Percentiles rank a stretch among this genome's conserved stretches.
phyloP scores from a whole-genome alignment of 2,329 filamentous ascomycete species.

The Curvularia lunata region DNA sequence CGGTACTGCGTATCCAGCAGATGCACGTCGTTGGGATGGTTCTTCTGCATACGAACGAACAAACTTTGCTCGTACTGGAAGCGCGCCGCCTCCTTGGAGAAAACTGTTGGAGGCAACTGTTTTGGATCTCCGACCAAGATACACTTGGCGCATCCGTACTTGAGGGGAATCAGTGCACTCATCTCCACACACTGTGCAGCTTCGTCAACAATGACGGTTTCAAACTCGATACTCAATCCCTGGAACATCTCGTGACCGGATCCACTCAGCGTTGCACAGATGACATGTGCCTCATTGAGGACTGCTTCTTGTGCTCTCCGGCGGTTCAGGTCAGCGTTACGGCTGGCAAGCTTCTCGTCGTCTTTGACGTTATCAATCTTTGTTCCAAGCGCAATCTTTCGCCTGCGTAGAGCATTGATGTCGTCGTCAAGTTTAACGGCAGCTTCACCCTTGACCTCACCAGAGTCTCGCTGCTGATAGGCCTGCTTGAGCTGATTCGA shows the following conservation, averaged over 20 bases:
- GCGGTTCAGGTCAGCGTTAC: constrained; percentile 84
- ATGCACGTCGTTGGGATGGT: constrained; percentile 86
- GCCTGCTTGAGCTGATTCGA: constrained; percentile 72
- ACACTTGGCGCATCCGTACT: constrained; percentile 96
- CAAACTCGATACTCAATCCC: constrained; percentile 91
- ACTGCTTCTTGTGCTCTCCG: constrained; percentile 89
- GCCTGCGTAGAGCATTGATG: constrained; percentile 77
- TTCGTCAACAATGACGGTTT: constrained; percentile 98
- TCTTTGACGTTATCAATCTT: constrained; percentile 89
- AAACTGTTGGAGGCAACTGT: constrained; percentile 91
- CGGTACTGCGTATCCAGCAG: constrained; percentile 97
- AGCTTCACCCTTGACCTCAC: constrained; percentile 66
- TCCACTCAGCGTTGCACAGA: constrained; percentile 94
- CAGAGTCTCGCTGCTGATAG: constrained; percentile 70
- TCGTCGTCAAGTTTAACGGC: constrained; percentile 73
- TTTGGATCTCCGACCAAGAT: constrained; percentile 98
- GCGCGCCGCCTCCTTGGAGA: constrained; percentile 88
- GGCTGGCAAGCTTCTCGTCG: constrained; percentile 77
- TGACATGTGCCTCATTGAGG: constrained; percentile 85
- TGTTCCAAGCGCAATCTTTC: constrained; percentile 76
- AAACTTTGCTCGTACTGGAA: constrained; percentile 98
- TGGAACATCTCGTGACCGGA: constrained; percentile 98
- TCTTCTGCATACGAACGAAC: constrained; percentile 97
- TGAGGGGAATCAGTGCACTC: constrained; percentile 93
- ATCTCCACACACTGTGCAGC: constrained; percentile 98